Evolutionary conservation across 768 basidiomycete genomes (phyloP).

Genomic region (Cyclocybe aegerita): DNA sequence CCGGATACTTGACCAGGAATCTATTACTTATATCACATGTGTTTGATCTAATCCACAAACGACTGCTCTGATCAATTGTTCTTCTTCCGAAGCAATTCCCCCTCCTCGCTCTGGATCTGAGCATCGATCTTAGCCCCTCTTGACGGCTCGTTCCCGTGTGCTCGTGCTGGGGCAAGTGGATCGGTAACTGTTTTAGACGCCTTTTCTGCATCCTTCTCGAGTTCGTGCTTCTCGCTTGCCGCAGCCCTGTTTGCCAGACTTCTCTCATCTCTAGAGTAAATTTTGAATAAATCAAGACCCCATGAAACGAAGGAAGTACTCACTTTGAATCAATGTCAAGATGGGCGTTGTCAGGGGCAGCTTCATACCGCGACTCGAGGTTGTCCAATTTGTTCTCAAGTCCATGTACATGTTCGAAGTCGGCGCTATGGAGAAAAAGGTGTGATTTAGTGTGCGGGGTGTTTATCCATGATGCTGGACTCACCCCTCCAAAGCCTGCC

Average conservation of each 20-base stretch:
- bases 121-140: conserved; percentile 59
- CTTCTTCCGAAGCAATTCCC: conserved; percentile 44
- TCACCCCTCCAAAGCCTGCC: too few relatives aligned
- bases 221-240: conserved; percentile 27
- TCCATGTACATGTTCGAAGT: too few relatives aligned
- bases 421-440: too few relatives aligned
- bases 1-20: too few relatives aligned
- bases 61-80: conserved; percentile 9
- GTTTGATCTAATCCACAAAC: too few relatives aligned
- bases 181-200: conserved; percentile 35
- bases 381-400: too few relatives aligned
- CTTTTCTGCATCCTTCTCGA: conserved; percentile 29
- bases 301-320: background rate
- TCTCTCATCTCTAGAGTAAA: conserved; percentile 38
- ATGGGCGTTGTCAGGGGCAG: conserved; percentile 11
- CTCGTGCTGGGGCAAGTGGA: conserved; percentile 48
- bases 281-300: background rate
- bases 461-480: too few relatives aligned
- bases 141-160: conserved; percentile 58
- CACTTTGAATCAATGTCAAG: conserved; percentile 13
- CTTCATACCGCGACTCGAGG: conserved; percentile 3
- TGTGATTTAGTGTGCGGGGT: too few relatives aligned
- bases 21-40: background rate
- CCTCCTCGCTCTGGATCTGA: conserved; percentile 52
- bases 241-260: conserved; percentile 36